Conservation (phyloP, 257 asterid genomes). For the Coffea canephora region DNA sequence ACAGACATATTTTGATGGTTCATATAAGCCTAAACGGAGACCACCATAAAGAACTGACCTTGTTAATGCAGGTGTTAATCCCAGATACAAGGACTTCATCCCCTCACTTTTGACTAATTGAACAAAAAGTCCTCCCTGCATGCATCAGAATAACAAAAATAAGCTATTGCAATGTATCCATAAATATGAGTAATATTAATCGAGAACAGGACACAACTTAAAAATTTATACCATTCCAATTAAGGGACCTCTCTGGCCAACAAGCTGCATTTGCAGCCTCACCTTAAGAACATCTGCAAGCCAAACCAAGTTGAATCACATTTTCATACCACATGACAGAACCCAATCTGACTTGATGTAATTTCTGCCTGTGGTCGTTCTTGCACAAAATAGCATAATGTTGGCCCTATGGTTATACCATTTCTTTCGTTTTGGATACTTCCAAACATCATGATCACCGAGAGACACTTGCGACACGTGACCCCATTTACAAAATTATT, state of each 20-base stretch:
- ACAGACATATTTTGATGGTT: conserved; percentile 92
- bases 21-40: conserved; percentile 99
- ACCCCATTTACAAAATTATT: too few relatives aligned
- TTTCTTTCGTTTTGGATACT: not conserved
- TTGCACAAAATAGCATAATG: not conserved
- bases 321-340: not conserved
- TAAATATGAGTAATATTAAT: not conserved
- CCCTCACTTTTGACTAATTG: conserved; percentile 78
- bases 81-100: conserved; percentile 73
- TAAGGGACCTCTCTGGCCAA: conserved; percentile 91
- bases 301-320: conserved; percentile 30
- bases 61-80: conserved; percentile 82
- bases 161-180: conserved; percentile 12
- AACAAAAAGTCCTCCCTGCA: conserved; percentile 78
- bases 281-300: conserved; percentile 92
- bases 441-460: not conserved
- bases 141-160: conserved; percentile 19
- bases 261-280: conserved; percentile 98
- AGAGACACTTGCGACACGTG: too few relatives aligned
- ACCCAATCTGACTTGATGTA: not conserved
- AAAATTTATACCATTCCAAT: conserved; percentile 70
- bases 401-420: not conserved
- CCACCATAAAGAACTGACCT: conserved; percentile 99
- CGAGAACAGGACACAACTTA: conserved; percentile 7
- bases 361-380: not conserved